Base-by-base conservation (phyloP, 306 rosid genomes). In the Castanea sativa region DNA sequence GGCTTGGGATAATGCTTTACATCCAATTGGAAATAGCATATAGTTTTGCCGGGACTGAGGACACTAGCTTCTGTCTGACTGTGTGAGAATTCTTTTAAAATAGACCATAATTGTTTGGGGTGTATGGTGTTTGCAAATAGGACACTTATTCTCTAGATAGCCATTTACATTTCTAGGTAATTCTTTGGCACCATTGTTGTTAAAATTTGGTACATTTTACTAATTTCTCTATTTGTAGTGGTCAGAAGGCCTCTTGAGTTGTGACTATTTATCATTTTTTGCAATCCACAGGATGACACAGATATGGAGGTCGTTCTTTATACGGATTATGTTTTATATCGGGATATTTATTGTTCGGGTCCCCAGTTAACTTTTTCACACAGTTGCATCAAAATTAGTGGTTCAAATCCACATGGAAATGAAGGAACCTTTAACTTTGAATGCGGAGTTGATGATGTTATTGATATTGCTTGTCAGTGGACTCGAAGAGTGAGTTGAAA, bases 281-380 rank as follows among this genome's bases (percentile, higher is more conserved):
- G 76, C 30, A 84, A 82, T 86, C 60, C 82, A 79, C 93, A 94
- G 98, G 97, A 87, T 78, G 87, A 82, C 53, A n/a, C 51, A 74
- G 78, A 87, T 69, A 71, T 30, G 5, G 91, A 86, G 69, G 91
- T 94, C 76, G 88, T 94, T 76, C 97, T 94, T 63, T 82, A 72
- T 87, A 97, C 98, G 6, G 98, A 94, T 84, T 94, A 88, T 85
- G 76, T 92, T 83, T 61, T 83, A 77, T 94, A 87, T 83, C 88
- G 85, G 81, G 95, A 90, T 85, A 86, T 81, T 78, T 87, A 91
- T 86, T 91, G 85, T 79, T 76, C 79, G 49, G 90, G 85, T 45
- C 82, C 93, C 52, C 76, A 23, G 84, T 74, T 94, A 65, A 89
- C 87, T 10, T 94, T 94, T 86, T 92, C 95, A 72, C 82, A 59